phyloP scores from a whole-genome alignment of 495 filamentous ascomycete genomes.

The Chaetomium fimeti region DNA sequence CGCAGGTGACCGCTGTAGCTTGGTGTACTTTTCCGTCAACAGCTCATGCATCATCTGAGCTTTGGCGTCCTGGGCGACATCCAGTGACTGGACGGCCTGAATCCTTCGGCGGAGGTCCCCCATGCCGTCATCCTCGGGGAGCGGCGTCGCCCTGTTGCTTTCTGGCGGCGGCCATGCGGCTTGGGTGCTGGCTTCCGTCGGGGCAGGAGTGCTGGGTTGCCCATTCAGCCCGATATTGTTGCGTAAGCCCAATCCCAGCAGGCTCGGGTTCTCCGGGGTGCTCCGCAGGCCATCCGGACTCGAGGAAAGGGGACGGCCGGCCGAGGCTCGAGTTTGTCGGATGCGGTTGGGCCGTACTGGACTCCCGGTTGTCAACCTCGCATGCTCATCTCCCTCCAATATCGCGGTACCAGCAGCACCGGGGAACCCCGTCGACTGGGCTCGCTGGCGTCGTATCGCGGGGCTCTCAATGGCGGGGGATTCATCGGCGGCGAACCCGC shows the following conservation, averaged over 20 bases:
- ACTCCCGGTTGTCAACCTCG: background rate
- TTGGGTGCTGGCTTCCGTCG: background rate
- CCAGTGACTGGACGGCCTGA: conserved; percentile 66
- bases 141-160: conserved; percentile 20
- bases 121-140: conserved; percentile 96
- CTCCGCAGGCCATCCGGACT: background rate
- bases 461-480: conserved; percentile 34
- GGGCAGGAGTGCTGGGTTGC: background rate
- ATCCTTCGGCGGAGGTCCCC: conserved; percentile 70
- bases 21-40: conserved; percentile 74
- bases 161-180: conserved; percentile 19
- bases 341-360: background rate
- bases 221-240: background rate
- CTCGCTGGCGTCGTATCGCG: conserved; percentile 23
- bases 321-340: background rate
- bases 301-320: background rate
- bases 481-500: conserved; percentile 37
- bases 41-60: conserved; percentile 79
- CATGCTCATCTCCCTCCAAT: conserved; percentile 23
- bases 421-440: conserved; percentile 20
- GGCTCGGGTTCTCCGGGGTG: background rate
- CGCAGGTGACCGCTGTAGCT: conserved; percentile 39
- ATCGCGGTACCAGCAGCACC: conserved; percentile 23
- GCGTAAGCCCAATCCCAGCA: background rate
- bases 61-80: conserved; percentile 68